These are phyloP conservation scores for Teunomyces atbi DNA, from an alignment of 805 yeast species.

Conservation along the genomic window DNA sequence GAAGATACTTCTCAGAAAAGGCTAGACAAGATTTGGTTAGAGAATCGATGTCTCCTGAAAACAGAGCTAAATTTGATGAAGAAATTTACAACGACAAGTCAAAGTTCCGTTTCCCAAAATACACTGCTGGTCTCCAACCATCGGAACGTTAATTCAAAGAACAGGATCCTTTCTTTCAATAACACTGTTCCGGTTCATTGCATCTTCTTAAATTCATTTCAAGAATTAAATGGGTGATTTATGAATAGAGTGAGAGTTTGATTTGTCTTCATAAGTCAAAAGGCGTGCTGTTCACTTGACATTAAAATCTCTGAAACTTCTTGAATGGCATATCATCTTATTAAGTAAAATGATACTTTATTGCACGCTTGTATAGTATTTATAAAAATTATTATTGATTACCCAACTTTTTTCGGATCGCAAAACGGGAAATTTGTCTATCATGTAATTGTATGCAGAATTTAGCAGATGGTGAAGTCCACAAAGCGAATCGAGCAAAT, in stretches of 20 bases:
- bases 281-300: not conserved
- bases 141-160: slow-evolving; percentile 18
- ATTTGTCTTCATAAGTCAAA: not conserved
- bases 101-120: slow-evolving; percentile 43
- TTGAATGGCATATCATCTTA: slow-evolving; percentile 2
- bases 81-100: slow-evolving; percentile 44
- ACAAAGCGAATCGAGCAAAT: not conserved
- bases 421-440: no score
- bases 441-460: not conserved
- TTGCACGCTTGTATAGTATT: slow-evolving; percentile 1
- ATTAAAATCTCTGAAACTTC: not conserved
- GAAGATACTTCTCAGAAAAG: slow-evolving; percentile 65
- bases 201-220: slow-evolving; percentile 3
- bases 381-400: not conserved
- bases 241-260: slow-evolving; percentile 1
- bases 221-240: slow-evolving; percentile 1
- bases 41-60: slow-evolving; percentile 40
- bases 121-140: slow-evolving; percentile 40
- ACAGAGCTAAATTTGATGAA: slow-evolving; percentile 40
- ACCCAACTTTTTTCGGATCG: not conserved
- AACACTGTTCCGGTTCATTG: slow-evolving; percentile 1
- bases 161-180: not conserved
- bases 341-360: slow-evolving; percentile 1
- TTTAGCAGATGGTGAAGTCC: not conserved
- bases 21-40: slow-evolving; percentile 60